phyloP scores from a whole-genome alignment of 2,329 filamentous ascomycete genomes.

The Neopestalotiopsis rosae region DNA sequence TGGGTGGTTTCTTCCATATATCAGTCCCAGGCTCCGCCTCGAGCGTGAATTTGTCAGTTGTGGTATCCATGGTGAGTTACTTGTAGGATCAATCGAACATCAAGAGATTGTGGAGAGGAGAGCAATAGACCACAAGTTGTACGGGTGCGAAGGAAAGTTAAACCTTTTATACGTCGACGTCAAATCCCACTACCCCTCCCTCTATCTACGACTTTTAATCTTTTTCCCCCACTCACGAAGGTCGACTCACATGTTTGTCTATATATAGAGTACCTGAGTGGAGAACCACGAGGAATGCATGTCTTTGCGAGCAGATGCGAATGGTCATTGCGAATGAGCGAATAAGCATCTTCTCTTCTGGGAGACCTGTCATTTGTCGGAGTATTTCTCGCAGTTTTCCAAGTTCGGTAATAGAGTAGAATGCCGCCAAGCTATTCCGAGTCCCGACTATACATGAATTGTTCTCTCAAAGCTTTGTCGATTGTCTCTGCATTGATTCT shows the following conservation, averaged over 20 bases:
- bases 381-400: too few species aligned
- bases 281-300: too few species aligned
- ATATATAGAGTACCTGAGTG: neutral
- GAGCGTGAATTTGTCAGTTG: slow-evolving; percentile 43
- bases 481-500: too few species aligned
- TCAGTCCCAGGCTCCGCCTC: slow-evolving; percentile 56
- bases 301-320: too few species aligned
- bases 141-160: neutral
- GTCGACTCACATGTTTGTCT: neutral
- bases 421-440: too few species aligned
- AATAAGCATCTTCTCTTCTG: too few species aligned
- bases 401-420: too few species aligned
- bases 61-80: slow-evolving; percentile 10
- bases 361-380: too few species aligned
- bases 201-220: neutral
- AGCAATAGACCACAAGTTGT: neutral
- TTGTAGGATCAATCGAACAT: neutral
- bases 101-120: neutral
- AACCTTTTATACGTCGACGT: neutral
- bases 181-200: neutral
- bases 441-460: too few species aligned
- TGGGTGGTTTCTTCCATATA: slow-evolving; percentile 65
- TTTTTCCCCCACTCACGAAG: neutral
- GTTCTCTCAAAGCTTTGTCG: too few species aligned
- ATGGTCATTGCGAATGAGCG: too few species aligned